Base-by-base conservation (phyloP, 176 grass and related monocot genomes). In the Musa beccarii region DNA sequence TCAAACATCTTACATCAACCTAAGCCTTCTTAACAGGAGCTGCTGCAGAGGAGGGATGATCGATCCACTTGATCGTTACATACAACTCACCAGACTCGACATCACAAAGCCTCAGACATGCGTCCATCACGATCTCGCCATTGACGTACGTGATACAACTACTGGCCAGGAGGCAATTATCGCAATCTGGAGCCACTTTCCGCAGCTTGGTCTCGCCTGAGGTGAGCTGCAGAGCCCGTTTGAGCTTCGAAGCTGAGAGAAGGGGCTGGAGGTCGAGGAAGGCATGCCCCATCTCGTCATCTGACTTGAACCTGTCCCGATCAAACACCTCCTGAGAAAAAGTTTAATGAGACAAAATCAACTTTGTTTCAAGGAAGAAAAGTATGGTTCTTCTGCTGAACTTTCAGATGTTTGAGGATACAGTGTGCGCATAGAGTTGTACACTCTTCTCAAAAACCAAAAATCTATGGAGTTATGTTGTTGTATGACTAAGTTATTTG, bases 281-380 rank as follows among this genome's bases (percentile, higher is more conserved):
- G 7, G 92, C 71, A 19, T 91, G 73, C 0, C 92, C 89, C 92
- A 96, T 96, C 82, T 91, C 85, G 77, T 96, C 84, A 16, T 96
- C 92, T 11, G 84, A 84, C 55, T 96, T 96, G 86, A 96, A 96
- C 21, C 81, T 87, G 73, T 96, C 92, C 75, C 85, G 65, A 71
- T 96, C 89, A 52, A 91, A 96, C 78, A 96, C 89, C 79, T 96
- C 92, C 89, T 92, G 56, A 13, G 53, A 66, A 57, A 71, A 66
- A 9, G 13, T 67, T 2, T 23, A 3, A 28, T 25, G 25, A 56
- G 54, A 14, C 15, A n/a, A 17, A 4, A 17, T 59, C 15, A 59
- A 14, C 11, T 57, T 15, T 57, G 16, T 19, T 15, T 57, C 57
- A 21, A 61, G 17, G n/a, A 61, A 61, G 19, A 6, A 20, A 61